phyloP scores from a whole-genome alignment of 441 rosid species.

The Adansonia gregorii region DNA sequence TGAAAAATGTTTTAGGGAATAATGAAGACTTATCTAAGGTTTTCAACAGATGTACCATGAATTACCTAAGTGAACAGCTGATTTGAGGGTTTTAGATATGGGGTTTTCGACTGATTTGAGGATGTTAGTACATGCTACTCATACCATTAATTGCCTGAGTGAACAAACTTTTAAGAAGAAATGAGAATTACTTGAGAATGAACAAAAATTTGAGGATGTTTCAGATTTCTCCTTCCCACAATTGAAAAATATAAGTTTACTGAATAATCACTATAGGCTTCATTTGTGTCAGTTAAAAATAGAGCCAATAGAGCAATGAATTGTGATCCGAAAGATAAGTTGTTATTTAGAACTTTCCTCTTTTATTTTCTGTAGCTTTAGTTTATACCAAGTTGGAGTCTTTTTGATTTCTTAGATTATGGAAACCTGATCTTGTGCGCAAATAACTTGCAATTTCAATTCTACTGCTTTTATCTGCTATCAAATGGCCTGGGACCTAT shows the following conservation, averaged over 20 bases:
- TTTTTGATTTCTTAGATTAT: background rate
- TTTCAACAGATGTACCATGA: slow-evolving; percentile 26
- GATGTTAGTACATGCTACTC: slow-evolving; percentile 46
- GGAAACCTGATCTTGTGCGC: background rate
- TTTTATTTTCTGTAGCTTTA: background rate
- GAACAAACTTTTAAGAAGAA: slow-evolving; percentile 38
- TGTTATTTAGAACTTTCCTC: background rate
- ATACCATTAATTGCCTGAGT: slow-evolving; percentile 35
- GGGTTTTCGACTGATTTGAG: slow-evolving; percentile 47
- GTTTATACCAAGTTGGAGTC: background rate
- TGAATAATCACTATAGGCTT: background rate
- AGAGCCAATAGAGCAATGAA: background rate
- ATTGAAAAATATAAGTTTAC: too few relatives aligned
- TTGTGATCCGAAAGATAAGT: background rate
- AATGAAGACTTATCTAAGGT: slow-evolving; percentile 38
- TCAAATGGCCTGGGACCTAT: background rate
- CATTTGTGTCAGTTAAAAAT: background rate
- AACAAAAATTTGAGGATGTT: too few relatives aligned
- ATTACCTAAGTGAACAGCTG: slow-evolving; percentile 27
- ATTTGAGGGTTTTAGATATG: slow-evolving; percentile 26
- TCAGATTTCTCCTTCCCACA: too few relatives aligned
- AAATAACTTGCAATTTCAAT: background rate
- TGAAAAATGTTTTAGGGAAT: slow-evolving; percentile 34
- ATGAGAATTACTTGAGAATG: slow-evolving; percentile 25
- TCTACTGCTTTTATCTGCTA: background rate